phyloP scores from a whole-genome alignment of 768 basidiomycete species.

The Lactarius sanguifluus region DNA sequence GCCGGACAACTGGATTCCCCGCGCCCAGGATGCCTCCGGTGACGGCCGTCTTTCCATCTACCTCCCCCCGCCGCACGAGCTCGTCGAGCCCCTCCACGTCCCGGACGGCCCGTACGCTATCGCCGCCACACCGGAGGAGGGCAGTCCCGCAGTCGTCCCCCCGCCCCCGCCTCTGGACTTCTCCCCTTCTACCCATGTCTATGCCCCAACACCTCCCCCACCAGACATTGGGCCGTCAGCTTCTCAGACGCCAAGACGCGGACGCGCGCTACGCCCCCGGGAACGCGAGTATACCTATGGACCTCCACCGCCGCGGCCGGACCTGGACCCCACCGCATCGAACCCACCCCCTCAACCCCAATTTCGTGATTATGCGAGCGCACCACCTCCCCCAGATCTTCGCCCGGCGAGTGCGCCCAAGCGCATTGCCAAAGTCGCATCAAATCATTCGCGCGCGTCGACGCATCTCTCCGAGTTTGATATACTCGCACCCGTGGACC shows the following conservation, averaged over 20 bases:
- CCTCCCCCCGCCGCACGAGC: slow-evolving; percentile 28
- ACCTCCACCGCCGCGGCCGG: slow-evolving; percentile 15
- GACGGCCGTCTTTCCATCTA: slow-evolving; percentile 28
- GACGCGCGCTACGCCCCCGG: background rate
- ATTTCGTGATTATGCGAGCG: slow-evolving; percentile 2
- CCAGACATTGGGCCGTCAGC: slow-evolving; percentile 12
- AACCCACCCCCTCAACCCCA: background rate
- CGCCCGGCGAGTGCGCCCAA: slow-evolving; percentile 5
- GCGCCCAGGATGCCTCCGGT: slow-evolving; percentile 20
- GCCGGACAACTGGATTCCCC: slow-evolving; percentile 29
- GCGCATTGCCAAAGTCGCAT: slow-evolving; percentile 15
- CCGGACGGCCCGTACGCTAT: slow-evolving; percentile 22
- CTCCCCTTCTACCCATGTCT: slow-evolving; percentile 14
- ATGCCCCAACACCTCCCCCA: slow-evolving; percentile 13
- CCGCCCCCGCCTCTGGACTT: slow-evolving; percentile 5
- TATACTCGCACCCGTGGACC: slow-evolving; percentile 25
- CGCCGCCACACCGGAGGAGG: slow-evolving; percentile 24
- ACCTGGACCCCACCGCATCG: background rate
- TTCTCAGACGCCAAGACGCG: background rate
- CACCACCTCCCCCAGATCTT: slow-evolving; percentile 13
- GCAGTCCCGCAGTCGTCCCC: slow-evolving; percentile 21
- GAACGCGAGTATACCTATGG: slow-evolving; percentile 13
- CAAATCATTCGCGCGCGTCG: slow-evolving; percentile 26
- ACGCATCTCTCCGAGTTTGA: slow-evolving; percentile 30
- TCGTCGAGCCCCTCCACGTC: slow-evolving; percentile 7